Evolutionary conservation across 805 yeast species (phyloP).

Genomic region (Isabelozyma pseudorhagii): DNA sequence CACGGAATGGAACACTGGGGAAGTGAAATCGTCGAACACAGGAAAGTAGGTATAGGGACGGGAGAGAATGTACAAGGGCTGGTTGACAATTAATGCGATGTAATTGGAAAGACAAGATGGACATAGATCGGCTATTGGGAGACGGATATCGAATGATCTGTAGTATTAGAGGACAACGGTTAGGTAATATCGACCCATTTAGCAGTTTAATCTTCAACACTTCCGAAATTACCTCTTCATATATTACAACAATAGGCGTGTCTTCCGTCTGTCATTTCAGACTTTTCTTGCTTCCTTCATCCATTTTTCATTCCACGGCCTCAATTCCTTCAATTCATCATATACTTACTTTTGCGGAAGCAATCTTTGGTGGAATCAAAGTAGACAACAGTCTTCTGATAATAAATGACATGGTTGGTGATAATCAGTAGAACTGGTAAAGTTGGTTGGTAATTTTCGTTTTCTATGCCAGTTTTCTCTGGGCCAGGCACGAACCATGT

Average conservation of each 20-base stretch:
- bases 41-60: no score
- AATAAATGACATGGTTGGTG: conserved; percentile 66
- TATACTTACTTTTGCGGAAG: conserved; percentile 82
- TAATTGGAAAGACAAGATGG: no score
- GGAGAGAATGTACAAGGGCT: no score
- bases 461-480: not conserved
- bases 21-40: no score
- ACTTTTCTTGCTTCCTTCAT: not conserved
- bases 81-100: no score
- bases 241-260: not conserved
- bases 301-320: not conserved
- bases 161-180: no score
- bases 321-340: not conserved
- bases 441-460: not conserved
- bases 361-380: conserved; percentile 97
- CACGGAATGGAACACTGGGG: no score
- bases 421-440: not conserved
- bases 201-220: no score
- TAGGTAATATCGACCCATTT: no score
- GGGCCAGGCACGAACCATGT: not conserved
- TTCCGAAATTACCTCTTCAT: no score
- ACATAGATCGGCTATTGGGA: no score
- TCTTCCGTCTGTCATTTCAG: not conserved
- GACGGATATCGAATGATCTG: no score
- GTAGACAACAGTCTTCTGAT: conserved; percentile 92